phyloP scores from a whole-genome alignment of 306 rosid genomes.

The Biancaea sappan region DNA sequence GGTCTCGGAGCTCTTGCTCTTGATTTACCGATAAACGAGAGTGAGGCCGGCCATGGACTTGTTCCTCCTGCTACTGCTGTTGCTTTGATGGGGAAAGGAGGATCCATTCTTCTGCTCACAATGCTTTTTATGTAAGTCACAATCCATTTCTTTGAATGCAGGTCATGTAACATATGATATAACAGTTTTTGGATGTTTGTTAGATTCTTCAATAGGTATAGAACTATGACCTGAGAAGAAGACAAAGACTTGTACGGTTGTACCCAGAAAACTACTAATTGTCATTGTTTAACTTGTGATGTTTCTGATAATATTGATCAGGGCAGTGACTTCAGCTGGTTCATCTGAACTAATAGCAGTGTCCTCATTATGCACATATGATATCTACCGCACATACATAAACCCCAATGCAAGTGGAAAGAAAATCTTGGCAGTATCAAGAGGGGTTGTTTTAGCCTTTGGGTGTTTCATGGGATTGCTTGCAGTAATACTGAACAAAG shows the following conservation, averaged over 20 bases:
- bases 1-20: slow-evolving; percentile 96
- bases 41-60: slow-evolving; percentile 84
- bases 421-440: slow-evolving; percentile 74
- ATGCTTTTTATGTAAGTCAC: slow-evolving; percentile 91
- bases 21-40: slow-evolving; percentile 72
- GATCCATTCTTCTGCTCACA: slow-evolving; percentile 85
- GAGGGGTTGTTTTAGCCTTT: slow-evolving; percentile 64
- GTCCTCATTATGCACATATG: slow-evolving; percentile 84
- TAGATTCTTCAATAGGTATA: too few species aligned
- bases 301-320: slow-evolving; percentile 39
- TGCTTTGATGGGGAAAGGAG: slow-evolving; percentile 95
- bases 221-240: not conserved
- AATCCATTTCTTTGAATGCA: not conserved
- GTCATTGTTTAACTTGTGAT: slow-evolving; percentile 16
- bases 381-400: slow-evolving; percentile 82
- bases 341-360: slow-evolving; percentile 89
- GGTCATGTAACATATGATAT: too few species aligned
- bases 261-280: not conserved
- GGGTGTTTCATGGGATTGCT: slow-evolving; percentile 87
- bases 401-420: slow-evolving; percentile 83
- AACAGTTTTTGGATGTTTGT: too few species aligned
- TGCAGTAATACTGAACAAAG: slow-evolving; percentile 82
- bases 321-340: slow-evolving; percentile 99
- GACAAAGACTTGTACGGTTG: not conserved
- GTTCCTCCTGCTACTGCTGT: slow-evolving; percentile 97